Conservation (phyloP, 31 red algal genomes). For the Porphyra umbilicalis region DNA sequence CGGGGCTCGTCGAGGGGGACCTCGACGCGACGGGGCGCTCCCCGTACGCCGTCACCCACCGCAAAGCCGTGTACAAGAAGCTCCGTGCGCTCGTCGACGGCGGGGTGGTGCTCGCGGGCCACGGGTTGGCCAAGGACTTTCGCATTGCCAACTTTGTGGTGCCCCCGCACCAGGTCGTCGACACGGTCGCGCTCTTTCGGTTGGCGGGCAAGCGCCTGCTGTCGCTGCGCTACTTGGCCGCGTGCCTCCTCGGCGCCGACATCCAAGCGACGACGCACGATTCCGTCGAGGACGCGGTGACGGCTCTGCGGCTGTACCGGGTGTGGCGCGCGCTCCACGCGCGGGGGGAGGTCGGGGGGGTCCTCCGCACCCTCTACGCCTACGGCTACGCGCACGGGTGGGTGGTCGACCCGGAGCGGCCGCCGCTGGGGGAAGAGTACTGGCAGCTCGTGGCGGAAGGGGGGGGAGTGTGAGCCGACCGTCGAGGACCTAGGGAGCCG, state of each 20-base stretch:
- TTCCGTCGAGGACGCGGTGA: constrained; percentile 85
- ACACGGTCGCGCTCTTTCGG: constrained; percentile 89
- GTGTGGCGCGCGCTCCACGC: constrained; percentile 41
- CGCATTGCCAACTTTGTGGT: constrained; percentile 95
- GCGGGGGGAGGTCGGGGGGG: constrained; percentile 27
- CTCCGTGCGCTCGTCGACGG: constrained; percentile 75
- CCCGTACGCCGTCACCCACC: constrained; percentile 42
- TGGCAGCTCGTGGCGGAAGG: neutral
- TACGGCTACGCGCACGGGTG: constrained; percentile 72
- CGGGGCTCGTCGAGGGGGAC: constrained; percentile 71
- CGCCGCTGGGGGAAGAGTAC: constrained; percentile 20
- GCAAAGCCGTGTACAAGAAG: constrained; percentile 87
- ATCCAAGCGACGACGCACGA: constrained; percentile 86
- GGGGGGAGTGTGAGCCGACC: neutral
- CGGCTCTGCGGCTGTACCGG: constrained; percentile 78
- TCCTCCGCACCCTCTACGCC: constrained; percentile 58
- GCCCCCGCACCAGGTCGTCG: constrained; percentile 73
- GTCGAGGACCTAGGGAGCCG: too few relatives aligned
- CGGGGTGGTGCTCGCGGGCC: constrained; percentile 89
- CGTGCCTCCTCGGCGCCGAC: constrained; percentile 60
- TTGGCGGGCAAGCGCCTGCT: constrained; percentile 65
- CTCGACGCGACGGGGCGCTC: constrained; percentile 44
- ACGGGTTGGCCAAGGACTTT: constrained; percentile 95
- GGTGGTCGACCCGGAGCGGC: constrained; percentile 46
- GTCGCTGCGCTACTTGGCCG: constrained; percentile 74